Evolutionary conservation across 169 alveolate genomes (phyloP).

Genomic region (Prorocentrum cordatum): DNA sequence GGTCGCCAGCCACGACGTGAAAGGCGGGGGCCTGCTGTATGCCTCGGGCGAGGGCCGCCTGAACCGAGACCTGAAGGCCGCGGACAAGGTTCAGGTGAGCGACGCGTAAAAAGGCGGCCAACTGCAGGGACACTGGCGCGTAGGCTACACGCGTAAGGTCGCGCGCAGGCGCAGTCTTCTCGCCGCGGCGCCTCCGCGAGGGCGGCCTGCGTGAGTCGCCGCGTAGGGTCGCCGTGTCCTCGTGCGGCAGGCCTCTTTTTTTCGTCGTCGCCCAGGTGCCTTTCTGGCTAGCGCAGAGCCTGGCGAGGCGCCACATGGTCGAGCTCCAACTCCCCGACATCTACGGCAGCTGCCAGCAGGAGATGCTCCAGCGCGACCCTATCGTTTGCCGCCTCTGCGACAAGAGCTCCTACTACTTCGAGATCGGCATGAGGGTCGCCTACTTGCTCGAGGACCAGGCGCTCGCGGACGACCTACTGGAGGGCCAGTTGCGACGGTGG

Average conservation of each 20-base stretch:
- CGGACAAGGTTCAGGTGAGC: too few relatives aligned
- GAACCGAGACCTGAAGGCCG: too few relatives aligned
- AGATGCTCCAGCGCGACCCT: conserved; percentile 23
- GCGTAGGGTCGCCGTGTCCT: not conserved
- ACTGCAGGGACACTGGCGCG: too few relatives aligned
- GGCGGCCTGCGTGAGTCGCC: not conserved
- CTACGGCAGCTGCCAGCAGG: not conserved
- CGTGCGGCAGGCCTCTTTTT: not conserved
- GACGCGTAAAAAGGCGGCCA: too few relatives aligned
- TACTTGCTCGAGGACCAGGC: too few relatives aligned
- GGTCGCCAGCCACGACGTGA: not conserved
- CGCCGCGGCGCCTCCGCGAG: too few relatives aligned
- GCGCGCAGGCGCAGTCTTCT: too few relatives aligned
- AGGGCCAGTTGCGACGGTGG: too few relatives aligned
- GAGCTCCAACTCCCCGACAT: conserved; percentile 15
- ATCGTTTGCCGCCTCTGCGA: conserved; percentile 46
- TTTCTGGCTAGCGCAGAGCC: conserved; percentile 5
- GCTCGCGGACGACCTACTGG: too few relatives aligned
- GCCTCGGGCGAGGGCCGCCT: too few relatives aligned
- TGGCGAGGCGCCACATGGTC: conserved; percentile 3
- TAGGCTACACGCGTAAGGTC: too few relatives aligned
- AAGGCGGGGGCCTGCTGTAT: conserved; percentile 21
- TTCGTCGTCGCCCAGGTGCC: not conserved
- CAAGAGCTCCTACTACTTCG: conserved; percentile 45
- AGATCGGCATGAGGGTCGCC: conserved; percentile 28